A percentile compares a stretch with the other conserved stretches of the same genome.
Evolutionary conservation across 768 basidiomycete genomes (phyloP).

Genomic region (Trametes sanguinea): DNA sequence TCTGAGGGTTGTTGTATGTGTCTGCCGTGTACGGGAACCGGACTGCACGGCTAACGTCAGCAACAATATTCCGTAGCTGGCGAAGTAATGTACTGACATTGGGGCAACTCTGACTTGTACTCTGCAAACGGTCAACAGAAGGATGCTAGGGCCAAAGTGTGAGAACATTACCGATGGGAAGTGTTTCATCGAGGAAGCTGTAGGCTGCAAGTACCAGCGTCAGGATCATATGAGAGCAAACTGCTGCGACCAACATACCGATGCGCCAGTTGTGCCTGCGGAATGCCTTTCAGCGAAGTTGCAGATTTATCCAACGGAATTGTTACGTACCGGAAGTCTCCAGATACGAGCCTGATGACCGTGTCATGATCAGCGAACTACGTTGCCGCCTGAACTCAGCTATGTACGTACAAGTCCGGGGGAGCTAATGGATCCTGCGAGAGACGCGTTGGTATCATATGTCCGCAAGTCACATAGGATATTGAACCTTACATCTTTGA

Average conservation of each 20-base stretch:
- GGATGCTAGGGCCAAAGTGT: not conserved
- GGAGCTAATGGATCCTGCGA: conserved; percentile 39
- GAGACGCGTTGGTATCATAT: not conserved
- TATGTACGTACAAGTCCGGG: conserved; percentile 37
- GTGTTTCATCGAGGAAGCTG: conserved; percentile 35
- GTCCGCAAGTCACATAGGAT: not conserved
- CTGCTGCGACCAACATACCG: conserved; percentile 34
- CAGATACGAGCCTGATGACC: conserved; percentile 30
- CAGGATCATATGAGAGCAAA: conserved; percentile 28
- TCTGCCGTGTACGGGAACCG: conserved; percentile 62
- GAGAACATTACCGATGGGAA: conserved; percentile 34
- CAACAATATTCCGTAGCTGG: not conserved
- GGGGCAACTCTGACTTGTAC: conserved; percentile 36
- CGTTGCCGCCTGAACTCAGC: not conserved
- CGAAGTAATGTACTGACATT: conserved; percentile 25
- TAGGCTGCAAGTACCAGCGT: conserved; percentile 25
- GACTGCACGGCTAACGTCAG: conserved; percentile 36
- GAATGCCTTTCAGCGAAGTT: conserved; percentile 30
- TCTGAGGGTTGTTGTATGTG: conserved; percentile 66
- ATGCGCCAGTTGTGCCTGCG: conserved; percentile 38
- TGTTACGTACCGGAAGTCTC: conserved; percentile 47
- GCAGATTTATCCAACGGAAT: conserved; percentile 11
- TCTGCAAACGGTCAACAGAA: conserved; percentile 24
- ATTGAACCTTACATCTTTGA: conserved; percentile 33
- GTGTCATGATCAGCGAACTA: not conserved